phyloP scores from a whole-genome alignment of 192 early-diverging fungal genomes.

The Entomortierella lignicola region DNA sequence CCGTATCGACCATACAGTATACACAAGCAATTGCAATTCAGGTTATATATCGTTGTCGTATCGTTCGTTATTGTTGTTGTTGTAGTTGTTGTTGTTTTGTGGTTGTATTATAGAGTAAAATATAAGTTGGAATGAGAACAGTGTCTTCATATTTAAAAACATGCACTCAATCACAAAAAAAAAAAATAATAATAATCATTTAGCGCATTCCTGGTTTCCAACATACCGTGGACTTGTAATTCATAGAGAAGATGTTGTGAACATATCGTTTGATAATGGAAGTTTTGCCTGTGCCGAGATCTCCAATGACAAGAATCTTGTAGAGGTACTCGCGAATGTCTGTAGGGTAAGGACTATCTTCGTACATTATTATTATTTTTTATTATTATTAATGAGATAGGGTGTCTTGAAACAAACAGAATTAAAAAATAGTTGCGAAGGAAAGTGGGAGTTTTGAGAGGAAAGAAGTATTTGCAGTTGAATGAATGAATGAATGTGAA shows the following conservation, averaged over 20 bases:
- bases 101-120: not conserved
- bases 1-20: not conserved
- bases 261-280: constrained; percentile 72
- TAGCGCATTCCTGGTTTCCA: not conserved
- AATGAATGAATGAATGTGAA: too few relatives aligned
- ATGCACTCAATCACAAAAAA: too few relatives aligned
- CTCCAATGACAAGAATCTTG: constrained; percentile 73
- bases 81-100: too few relatives aligned
- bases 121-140: not conserved
- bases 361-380: constrained; percentile 21
- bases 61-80: too few relatives aligned
- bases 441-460: too few relatives aligned
- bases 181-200: too few relatives aligned
- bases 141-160: too few relatives aligned
- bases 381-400: not conserved
- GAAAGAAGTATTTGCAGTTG: too few relatives aligned
- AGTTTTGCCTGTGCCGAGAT: constrained; percentile 69
- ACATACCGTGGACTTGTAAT: constrained; percentile 70
- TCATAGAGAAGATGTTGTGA: constrained; percentile 65
- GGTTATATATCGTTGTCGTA: too few relatives aligned
- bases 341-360: constrained; percentile 39
- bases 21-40: too few relatives aligned
- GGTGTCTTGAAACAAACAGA: not conserved
- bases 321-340: constrained; percentile 66
- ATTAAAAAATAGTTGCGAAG: too few relatives aligned